Evolutionary conservation across 305 asterid genomes (phyloP).

Genomic region (Fraxinus dipetala): DNA sequence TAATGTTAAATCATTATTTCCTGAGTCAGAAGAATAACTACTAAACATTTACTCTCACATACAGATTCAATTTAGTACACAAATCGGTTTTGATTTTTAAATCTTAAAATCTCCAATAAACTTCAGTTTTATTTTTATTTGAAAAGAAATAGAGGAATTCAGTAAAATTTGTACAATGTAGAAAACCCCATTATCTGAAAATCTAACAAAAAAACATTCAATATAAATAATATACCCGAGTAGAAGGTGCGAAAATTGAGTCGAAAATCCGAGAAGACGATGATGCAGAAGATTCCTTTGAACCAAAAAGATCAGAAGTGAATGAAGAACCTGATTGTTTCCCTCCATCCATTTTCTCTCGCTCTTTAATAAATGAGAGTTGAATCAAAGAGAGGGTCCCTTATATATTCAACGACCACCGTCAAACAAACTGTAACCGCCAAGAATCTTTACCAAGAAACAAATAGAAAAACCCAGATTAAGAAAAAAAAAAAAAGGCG

Average conservation of each 20-base stretch:
- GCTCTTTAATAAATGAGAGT: constrained; percentile 16
- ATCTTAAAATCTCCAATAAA: background rate
- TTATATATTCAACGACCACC: constrained; percentile 51
- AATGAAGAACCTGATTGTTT: constrained; percentile 67
- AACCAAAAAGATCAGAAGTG: constrained; percentile 85
- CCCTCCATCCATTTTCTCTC: constrained; percentile 54
- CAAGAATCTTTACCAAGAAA: constrained; percentile 40
- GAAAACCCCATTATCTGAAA: constrained; percentile 7
- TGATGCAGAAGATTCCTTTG: constrained; percentile 42
- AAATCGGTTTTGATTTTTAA: background rate
- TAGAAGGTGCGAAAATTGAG: constrained; percentile 60
- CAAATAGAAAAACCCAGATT: constrained; percentile 43
- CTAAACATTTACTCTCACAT: background rate
- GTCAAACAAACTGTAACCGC: constrained; percentile 56
- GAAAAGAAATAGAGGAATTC: background rate
- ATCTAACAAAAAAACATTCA: background rate
- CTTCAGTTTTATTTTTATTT: background rate
- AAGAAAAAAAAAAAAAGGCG: background rate
- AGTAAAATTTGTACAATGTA: background rate
- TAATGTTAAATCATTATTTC: background rate
- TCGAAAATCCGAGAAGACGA: constrained; percentile 59
- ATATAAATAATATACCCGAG: constrained; percentile 37
- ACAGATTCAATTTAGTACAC: background rate
- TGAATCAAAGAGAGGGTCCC: constrained; percentile 1
- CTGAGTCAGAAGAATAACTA: background rate